phyloP scores from a whole-genome alignment of 139 green algal genomes.

The Zygnema circumcarinatum region DNA sequence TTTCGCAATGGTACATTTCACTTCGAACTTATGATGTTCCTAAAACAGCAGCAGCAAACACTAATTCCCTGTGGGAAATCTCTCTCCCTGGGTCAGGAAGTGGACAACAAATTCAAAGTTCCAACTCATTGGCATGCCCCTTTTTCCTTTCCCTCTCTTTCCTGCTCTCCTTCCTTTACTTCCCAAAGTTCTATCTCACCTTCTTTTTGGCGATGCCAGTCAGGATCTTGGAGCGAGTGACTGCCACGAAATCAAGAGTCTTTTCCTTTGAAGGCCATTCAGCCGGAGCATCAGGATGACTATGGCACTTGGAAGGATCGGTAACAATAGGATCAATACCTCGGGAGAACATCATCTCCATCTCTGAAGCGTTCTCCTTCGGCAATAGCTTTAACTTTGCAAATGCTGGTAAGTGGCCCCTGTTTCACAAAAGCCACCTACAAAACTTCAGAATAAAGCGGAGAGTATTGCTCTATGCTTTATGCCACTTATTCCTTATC shows the following conservation, averaged over 20 bases:
- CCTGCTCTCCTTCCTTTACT: too few species aligned
- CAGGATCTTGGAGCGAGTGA: conserved; percentile 5
- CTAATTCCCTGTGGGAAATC: too few species aligned
- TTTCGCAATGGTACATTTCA: too few species aligned
- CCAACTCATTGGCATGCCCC: too few species aligned
- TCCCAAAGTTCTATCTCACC: too few species aligned
- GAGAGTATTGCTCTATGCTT: too few species aligned
- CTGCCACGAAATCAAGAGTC: conserved; percentile 57
- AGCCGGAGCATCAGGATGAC: conserved; percentile 63
- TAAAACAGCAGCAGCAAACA: too few species aligned
- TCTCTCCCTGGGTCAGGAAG: too few species aligned
- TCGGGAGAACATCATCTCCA: conserved; percentile 68
- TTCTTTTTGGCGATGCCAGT: background rate
- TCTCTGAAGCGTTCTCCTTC: background rate
- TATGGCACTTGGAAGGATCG: conserved; percentile 68
- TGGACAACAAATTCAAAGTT: too few species aligned
- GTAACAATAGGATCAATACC: conserved; percentile 72
- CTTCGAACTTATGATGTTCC: too few species aligned
- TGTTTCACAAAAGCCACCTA: conserved; percentile 17
- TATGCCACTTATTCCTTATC: too few species aligned
- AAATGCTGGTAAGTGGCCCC: conserved; percentile 48
- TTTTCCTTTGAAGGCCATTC: conserved; percentile 63
- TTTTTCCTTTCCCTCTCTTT: too few species aligned
- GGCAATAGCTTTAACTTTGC: conserved; percentile 51
- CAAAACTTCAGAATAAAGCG: background rate